Evolutionary conservation across 2,329 filamentous ascomycete genomes (phyloP).

Genomic region (Cercospora canescens): DNA sequence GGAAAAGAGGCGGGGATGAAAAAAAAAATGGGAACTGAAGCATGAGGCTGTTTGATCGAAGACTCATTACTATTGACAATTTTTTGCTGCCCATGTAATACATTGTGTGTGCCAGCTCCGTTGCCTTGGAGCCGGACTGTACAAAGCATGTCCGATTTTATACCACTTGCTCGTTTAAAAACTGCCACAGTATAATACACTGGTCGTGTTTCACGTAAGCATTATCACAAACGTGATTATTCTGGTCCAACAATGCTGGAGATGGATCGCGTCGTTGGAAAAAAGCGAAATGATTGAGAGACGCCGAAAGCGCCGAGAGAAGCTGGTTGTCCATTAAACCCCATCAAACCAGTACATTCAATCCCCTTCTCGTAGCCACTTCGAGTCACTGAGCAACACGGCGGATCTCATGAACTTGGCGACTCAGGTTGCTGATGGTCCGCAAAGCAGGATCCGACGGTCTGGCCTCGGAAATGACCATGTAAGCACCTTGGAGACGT

Average conservation of each 20-base stretch:
- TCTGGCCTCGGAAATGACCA: conserved; percentile 54
- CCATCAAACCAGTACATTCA: conserved; percentile 10
- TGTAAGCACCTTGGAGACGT: conserved; percentile 58
- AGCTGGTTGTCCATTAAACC: background rate
- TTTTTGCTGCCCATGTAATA: background rate
- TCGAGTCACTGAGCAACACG: conserved; percentile 23
- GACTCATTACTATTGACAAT: background rate
- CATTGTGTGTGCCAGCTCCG: background rate
- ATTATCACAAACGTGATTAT: background rate
- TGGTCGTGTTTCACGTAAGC: background rate
- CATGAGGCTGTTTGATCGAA: background rate
- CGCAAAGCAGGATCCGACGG: conserved; percentile 49
- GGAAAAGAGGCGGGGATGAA: background rate
- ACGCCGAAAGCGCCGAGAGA: background rate
- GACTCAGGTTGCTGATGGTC: conserved; percentile 32
- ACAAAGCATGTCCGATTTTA: background rate
- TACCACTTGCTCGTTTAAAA: background rate
- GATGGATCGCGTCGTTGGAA: background rate
- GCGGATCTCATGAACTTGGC: conserved; percentile 31
- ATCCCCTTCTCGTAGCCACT: conserved; percentile 13
- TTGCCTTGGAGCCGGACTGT: background rate
- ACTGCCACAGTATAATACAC: background rate
- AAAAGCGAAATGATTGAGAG: background rate
- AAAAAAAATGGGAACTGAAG: too few species aligned
- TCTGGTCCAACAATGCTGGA: too few species aligned